Evolutionary conservation across 441 rosid genomes (phyloP).

Genomic region (Breynia disticha): DNA sequence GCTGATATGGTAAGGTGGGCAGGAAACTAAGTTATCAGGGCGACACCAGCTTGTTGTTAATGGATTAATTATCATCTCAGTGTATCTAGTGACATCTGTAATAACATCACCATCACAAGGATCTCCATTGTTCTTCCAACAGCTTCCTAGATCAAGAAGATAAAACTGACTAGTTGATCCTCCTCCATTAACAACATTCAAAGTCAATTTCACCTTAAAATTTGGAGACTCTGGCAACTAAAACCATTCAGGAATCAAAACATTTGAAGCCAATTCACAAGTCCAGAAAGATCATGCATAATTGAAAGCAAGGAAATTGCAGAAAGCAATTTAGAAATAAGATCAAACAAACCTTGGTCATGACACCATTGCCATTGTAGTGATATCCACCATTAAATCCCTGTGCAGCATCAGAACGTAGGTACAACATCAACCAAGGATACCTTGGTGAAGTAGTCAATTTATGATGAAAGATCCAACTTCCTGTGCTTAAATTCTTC

Average conservation of each 20-base stretch:
- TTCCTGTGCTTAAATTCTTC: constrained; percentile 37
- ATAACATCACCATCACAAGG: constrained; percentile 24
- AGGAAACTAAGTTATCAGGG: constrained; percentile 23
- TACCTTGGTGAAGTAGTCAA: constrained; percentile 47
- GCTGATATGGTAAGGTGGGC: constrained; percentile 65
- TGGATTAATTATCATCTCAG: constrained; percentile 17
- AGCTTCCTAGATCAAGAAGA: constrained; percentile 25
- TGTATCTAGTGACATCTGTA: constrained; percentile 24
- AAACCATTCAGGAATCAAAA: not conserved
- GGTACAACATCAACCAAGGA: constrained; percentile 67
- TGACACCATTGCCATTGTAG: constrained; percentile 48
- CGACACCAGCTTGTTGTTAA: constrained; percentile 21
- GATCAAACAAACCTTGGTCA: constrained; percentile 38
- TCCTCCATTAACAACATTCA: constrained; percentile 21
- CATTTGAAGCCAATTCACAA: not conserved
- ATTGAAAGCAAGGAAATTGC: no score
- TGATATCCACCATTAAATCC: constrained; percentile 72
- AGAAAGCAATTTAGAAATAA: not conserved
- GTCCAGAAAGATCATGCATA: not conserved
- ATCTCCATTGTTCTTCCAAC: constrained; percentile 25
- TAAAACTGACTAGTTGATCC: constrained; percentile 24
- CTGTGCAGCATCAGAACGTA: constrained; percentile 48
- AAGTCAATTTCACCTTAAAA: constrained; percentile 19
- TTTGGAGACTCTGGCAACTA: constrained; percentile 36
- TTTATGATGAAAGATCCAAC: constrained; percentile 52